These are phyloP conservation scores for Xylariaceae sp. DNA, from an alignment of 2,329 filamentous ascomycete genomes.

Conservation along the genomic window DNA sequence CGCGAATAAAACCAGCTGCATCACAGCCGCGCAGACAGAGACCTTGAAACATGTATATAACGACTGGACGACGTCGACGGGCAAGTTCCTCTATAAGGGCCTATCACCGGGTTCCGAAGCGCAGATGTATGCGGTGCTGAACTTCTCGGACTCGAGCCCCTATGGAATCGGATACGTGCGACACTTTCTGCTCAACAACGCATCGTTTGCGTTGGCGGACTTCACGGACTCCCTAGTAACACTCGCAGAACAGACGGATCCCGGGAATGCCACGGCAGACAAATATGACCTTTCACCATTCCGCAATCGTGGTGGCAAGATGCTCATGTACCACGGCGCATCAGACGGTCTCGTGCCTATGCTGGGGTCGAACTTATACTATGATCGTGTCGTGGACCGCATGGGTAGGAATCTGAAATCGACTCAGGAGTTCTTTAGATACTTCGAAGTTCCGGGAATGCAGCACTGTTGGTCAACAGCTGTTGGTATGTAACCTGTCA, in stretches of 20 bases:
- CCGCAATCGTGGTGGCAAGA: conserved; percentile 37
- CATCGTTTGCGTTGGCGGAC: conserved; percentile 33
- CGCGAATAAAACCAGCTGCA: conserved; percentile 33
- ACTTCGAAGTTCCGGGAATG: conserved; percentile 52
- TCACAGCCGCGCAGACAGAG: conserved; percentile 40
- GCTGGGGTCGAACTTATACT: conserved; percentile 34
- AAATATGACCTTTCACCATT: conserved; percentile 37
- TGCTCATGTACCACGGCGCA: conserved; percentile 44
- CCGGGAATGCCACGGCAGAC: conserved; percentile 37
- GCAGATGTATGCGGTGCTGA: conserved; percentile 32
- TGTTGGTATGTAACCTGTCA: conserved; percentile 11
- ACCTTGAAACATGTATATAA: conserved; percentile 33
- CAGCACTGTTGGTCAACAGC: conserved; percentile 39
- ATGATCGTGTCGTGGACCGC: conserved; percentile 27
- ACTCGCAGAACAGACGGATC: conserved; percentile 33
- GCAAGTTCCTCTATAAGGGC: conserved; percentile 37
- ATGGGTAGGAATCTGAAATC: conserved; percentile 28
- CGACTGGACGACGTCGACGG: conserved; percentile 27
- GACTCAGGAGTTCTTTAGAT: conserved; percentile 46
- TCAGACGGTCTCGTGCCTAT: conserved; percentile 39
- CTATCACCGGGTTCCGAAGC: conserved; percentile 45
- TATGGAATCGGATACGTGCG: conserved; percentile 35
- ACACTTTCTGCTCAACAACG: conserved; percentile 39
- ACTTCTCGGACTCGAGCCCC: conserved; percentile 30
- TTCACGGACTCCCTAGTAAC: conserved; percentile 33